Conservation (phyloP, 495 filamentous ascomycete genomes). For the Copromyces sp. region DNA sequence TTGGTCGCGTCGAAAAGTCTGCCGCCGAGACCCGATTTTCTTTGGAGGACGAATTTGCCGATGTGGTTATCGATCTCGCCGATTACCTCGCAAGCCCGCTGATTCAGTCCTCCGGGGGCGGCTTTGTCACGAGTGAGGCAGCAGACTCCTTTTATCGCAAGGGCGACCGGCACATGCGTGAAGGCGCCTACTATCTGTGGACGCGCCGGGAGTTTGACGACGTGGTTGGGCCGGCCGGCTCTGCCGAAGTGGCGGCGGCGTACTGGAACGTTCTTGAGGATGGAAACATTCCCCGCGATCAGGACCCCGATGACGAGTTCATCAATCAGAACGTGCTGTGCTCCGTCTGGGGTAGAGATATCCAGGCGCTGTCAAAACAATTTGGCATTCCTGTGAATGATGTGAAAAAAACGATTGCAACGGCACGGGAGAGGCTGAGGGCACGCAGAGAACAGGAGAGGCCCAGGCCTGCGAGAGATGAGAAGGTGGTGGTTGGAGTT, state of each 20-base stretch:
- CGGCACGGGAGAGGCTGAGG: constrained; percentile 58
- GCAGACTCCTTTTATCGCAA: constrained; percentile 74
- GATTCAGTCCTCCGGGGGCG: constrained; percentile 57
- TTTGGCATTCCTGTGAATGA: constrained; percentile 68
- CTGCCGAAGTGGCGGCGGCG: constrained; percentile 53
- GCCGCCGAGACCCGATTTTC: background rate
- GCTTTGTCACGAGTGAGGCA: constrained; percentile 84
- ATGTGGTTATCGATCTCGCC: constrained; percentile 71
- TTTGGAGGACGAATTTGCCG: constrained; percentile 51
- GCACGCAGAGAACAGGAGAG: constrained; percentile 66
- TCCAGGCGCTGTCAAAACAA: constrained; percentile 60
- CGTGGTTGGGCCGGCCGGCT: constrained; percentile 45
- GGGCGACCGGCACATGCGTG: constrained; percentile 74
- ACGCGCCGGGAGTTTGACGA: constrained; percentile 77
- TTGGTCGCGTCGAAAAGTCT: constrained; percentile 50
- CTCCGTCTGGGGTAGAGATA: constrained; percentile 32
- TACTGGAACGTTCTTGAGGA: constrained; percentile 83
- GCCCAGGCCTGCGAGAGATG: constrained; percentile 72
- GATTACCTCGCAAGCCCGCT: constrained; percentile 68
- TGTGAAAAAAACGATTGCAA: constrained; percentile 58
- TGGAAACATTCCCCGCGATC: constrained; percentile 75
- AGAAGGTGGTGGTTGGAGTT: constrained; percentile 81
- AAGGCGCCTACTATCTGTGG: constrained; percentile 96
- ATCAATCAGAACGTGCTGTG: constrained; percentile 63
- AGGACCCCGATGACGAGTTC: constrained; percentile 89